These are phyloP conservation scores for Neurospora sp. DNA, from an alignment of 495 filamentous ascomycete genomes.

Conservation along the genomic window DNA sequence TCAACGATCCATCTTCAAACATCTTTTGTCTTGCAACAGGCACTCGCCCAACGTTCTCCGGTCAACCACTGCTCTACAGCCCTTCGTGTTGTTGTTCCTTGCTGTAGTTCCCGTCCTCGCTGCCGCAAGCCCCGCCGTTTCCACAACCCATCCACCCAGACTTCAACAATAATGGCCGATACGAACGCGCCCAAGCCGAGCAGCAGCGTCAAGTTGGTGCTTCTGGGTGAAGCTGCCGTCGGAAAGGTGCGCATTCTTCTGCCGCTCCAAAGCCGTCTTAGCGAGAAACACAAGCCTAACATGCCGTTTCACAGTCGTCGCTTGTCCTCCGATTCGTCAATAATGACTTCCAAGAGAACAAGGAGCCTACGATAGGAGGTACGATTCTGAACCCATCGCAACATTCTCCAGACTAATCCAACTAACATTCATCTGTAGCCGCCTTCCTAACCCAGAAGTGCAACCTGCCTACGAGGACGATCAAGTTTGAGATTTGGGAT, in stretches of 20 bases:
- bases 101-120: not conserved
- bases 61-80: not conserved
- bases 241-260: slow-evolving; percentile 64
- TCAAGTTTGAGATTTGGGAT: slow-evolving; percentile 99
- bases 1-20: not conserved
- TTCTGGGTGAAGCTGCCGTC: slow-evolving; percentile 93
- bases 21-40: not conserved
- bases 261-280: not conserved
- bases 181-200: slow-evolving; percentile 77
- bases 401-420: not conserved
- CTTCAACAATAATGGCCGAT: slow-evolving; percentile 34
- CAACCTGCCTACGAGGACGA: slow-evolving; percentile 86
- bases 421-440: slow-evolving; percentile 40
- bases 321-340: slow-evolving; percentile 97
- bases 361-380: slow-evolving; percentile 99
- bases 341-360: slow-evolving; percentile 99
- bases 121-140: not conserved
- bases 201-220: slow-evolving; percentile 97
- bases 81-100: not conserved
- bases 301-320: slow-evolving; percentile 57
- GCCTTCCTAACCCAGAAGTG: slow-evolving; percentile 99
- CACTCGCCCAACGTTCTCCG: not conserved
- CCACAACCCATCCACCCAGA: not conserved
- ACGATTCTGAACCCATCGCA: slow-evolving; percentile 19
- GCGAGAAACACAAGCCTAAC: slow-evolving; percentile 11